These are phyloP conservation scores for Pascua sp. DNA, from an alignment of 1,284 basidiomycete species.

Conservation along the genomic window DNA sequence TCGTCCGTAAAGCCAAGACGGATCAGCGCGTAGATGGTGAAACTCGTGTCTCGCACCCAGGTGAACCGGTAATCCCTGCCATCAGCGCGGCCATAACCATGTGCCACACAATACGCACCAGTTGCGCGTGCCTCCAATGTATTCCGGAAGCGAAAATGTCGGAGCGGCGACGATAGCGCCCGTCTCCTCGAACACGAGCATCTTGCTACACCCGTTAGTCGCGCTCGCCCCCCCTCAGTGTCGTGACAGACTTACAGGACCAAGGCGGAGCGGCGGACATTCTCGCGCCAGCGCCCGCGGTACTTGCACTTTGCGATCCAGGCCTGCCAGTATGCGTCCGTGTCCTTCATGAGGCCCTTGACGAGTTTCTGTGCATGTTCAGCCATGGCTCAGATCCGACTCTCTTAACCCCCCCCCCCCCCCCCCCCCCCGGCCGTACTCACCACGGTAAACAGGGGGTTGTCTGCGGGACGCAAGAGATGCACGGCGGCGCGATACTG, in stretches of 20 bases:
- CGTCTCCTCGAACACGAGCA: conserved; percentile 50
- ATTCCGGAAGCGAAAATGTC: conserved; percentile 87
- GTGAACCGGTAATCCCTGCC: conserved; percentile 47
- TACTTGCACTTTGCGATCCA: conserved; percentile 73
- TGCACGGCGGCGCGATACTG: conserved; percentile 55
- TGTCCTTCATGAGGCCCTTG: conserved; percentile 50
- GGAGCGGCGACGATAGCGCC: conserved; percentile 86
- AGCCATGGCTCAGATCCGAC: too few species aligned
- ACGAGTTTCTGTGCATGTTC: conserved; percentile 19
- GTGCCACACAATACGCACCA: conserved; percentile 53
- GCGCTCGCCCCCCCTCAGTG: not conserved
- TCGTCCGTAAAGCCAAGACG: conserved; percentile 86
- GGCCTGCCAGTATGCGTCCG: conserved; percentile 75
- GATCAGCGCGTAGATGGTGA: conserved; percentile 86
- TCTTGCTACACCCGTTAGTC: conserved; percentile 35
- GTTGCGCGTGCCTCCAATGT: conserved; percentile 79
- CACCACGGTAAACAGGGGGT: conserved; percentile 61
- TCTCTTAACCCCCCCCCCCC: conserved; percentile 25
- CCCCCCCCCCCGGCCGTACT: conserved; percentile 24
- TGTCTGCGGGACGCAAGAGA: conserved; percentile 56
- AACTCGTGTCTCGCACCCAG: conserved; percentile 80
- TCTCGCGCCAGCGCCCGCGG: conserved; percentile 87
- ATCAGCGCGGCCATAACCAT: not conserved
- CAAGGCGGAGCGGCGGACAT: conserved; percentile 80
- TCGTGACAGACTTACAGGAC: conserved; percentile 54